Base-by-base conservation (phyloP, 2,329 filamentous ascomycete genomes). In the Xylaria sp. region DNA sequence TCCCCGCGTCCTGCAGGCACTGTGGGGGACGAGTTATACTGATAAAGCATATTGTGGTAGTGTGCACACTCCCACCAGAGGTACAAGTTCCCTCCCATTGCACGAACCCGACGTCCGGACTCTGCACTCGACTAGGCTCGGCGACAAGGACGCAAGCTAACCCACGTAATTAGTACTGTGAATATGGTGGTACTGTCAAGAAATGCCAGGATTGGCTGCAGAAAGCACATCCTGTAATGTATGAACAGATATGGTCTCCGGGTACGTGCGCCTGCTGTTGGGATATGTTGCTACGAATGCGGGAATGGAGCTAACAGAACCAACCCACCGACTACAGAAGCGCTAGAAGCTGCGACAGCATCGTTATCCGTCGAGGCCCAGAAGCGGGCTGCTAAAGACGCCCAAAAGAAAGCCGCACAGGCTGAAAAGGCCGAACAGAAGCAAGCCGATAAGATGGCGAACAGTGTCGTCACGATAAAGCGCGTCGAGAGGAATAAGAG, bases 171-270 rank as follows among this genome's bases (percentile, higher is more conserved):
- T 83, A 98, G 96, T 99, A 98, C 84, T 99, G 96, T 85, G 96
- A 99, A 83, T 98, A 98, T 82, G 96, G 96, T 78, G 95, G 94
- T 72, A 98, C 94, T 47, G 91, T 92, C 27, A 97, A 94, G 83
- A 99, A 98, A 84, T 99, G 96, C 84, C 92, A 95, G 81, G 94
- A 98, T 80, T 99, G 96, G 96, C 89, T 99, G 21, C 84, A 93
- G 77, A 88, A 90, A 72, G 86, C 89, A 72, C 87, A 97, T 75
- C 88, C 90, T 2, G 85, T 87, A 55, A 83, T 98, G 79, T 97
- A 97, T 81, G 81, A 88, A 70, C 85, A 85, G 75, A 87, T 99
- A 81, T 98, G 97, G 87, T 97, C 94, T 58, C 87, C 92, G 81
- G 93, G 94, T 95, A 84, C 71, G 82, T 55, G 58, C 42, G 50